Base-by-base conservation (phyloP, 163 green algal genomes). In the Coccomyxa subellipsoidea region DNA sequence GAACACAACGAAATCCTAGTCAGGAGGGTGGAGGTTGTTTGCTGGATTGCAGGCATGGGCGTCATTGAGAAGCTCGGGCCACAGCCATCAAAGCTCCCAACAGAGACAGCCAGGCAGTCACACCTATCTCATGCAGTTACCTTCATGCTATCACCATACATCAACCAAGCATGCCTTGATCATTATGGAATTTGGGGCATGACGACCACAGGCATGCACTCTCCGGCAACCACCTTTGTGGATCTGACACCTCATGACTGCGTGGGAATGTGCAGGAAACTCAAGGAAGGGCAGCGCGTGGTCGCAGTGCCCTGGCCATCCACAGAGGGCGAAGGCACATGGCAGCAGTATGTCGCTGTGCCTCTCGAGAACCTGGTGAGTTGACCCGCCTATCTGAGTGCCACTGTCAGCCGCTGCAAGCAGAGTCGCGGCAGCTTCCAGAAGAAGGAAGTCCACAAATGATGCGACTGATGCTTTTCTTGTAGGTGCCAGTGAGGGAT, bases 11-110 rank as follows among this genome's bases (percentile, higher is more conserved):
- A n/a, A n/a, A n/a, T n/a, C n/a, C n/a, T n/a, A n/a, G n/a, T n/a
- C n/a, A n/a, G n/a, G n/a, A n/a, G n/a, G n/a, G n/a, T n/a, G n/a
- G n/a, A n/a, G n/a, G n/a, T n/a, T n/a, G n/a, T n/a, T n/a, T n/a
- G n/a, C n/a, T n/a, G n/a, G n/a, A n/a, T n/a, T n/a, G n/a, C 83
- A 91, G 89, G 88, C 70, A 78, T 91, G 70, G 90, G 90, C 40
- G 35, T 84, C 3, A 87, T 94, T 0, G 85, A 77, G 15, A 77
- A 80, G 38, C 71, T 90, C 34, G 89, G 89, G 32, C 78, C 82
- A 23, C 76, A 80, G 35, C 59, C 59, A 31, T 78, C 36, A 37
- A 78, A 80, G 40, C 47, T 18, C 21, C 4, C 47, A 12, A 59
- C 47, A 8, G 47, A 59, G 4, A 59, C 47, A 59, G 47, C 47